A percentile compares a stretch with the other conserved stretches of the same genome.
Conservation (phyloP, 345 rosid species). For the Linum lewisii region DNA sequence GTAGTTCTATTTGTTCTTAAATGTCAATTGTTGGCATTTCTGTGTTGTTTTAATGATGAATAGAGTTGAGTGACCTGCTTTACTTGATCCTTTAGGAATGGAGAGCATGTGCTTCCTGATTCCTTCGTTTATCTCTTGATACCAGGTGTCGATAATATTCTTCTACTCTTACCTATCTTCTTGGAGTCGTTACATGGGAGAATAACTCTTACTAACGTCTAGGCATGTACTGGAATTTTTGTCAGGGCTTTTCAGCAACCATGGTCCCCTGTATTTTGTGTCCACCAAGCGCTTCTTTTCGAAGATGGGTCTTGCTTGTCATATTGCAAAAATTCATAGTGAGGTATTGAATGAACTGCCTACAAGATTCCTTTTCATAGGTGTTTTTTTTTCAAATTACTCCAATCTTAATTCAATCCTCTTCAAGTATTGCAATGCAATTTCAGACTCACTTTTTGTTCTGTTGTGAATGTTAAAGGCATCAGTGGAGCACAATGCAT, state of each 20-base stretch:
- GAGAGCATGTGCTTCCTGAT: slow-evolving; percentile 48
- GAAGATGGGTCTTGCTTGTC: slow-evolving; percentile 62
- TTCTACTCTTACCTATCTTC: not conserved
- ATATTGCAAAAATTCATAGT: slow-evolving; percentile 60
- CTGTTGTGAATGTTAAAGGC: slow-evolving; percentile 30
- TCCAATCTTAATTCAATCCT: not conserved
- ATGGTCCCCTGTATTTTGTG: slow-evolving; percentile 61
- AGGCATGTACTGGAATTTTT: slow-evolving; percentile 2
- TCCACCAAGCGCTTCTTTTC: slow-evolving; percentile 53
- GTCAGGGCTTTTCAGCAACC: slow-evolving; percentile 68
- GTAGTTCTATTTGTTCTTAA: not conserved
- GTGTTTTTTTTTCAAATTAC: not conserved
- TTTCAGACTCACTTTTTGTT: slow-evolving; percentile 5
- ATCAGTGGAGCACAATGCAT: slow-evolving; percentile 65
- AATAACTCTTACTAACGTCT: not conserved
- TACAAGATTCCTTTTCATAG: not conserved
- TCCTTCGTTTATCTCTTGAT: slow-evolving; percentile 54
- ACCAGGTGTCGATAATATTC: slow-evolving; percentile 36
- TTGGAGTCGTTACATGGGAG: not conserved
- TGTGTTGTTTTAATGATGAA: not conserved
- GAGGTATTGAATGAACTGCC: slow-evolving; percentile 33
- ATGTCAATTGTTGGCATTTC: not conserved
- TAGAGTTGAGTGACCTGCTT: not conserved
- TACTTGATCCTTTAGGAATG: slow-evolving; percentile 35
- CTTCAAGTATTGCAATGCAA: slow-evolving; percentile 6